Evolutionary conservation across 192 early-diverging fungal species (phyloP).

Genomic region (Podila verticillata): DNA sequence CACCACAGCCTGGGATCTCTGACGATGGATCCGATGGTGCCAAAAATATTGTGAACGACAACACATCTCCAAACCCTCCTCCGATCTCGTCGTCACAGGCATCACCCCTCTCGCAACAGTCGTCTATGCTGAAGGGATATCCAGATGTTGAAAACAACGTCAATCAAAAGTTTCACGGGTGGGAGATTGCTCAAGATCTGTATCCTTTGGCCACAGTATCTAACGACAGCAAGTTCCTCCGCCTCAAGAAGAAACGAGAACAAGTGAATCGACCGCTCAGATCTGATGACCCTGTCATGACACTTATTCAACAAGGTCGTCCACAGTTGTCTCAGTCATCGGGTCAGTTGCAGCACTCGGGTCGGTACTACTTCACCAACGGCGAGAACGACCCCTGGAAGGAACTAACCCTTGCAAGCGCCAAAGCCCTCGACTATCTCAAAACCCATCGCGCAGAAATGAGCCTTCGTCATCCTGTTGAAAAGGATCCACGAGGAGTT

Average conservation of each 20-base stretch:
- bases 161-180: constrained; percentile 37
- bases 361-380: constrained; percentile 71
- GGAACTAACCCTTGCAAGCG: constrained; percentile 53
- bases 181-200: constrained; percentile 27
- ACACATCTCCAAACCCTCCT: too few relatives aligned
- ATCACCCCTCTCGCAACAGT: not conserved
- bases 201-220: not conserved
- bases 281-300: not conserved
- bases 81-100: not conserved
- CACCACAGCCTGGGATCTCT: not conserved
- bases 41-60: not conserved
- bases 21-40: not conserved
- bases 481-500: too few relatives aligned
- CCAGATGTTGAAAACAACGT: constrained; percentile 42
- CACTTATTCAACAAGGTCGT: not conserved
- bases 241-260: not conserved
- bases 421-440: constrained; percentile 16
- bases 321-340: not conserved
- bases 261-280: too few relatives aligned
- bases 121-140: constrained; percentile 10
- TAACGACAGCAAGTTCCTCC: constrained; percentile 8
- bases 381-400: constrained; percentile 74
- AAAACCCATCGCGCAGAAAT: not conserved
- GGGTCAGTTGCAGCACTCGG: not conserved
- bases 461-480: too few relatives aligned